Evolutionary conservation across 2,329 filamentous ascomycete species (phyloP), one percentile per base, ranked within the genome.

Genomic region (Aspergillus viridinutans): DNA sequence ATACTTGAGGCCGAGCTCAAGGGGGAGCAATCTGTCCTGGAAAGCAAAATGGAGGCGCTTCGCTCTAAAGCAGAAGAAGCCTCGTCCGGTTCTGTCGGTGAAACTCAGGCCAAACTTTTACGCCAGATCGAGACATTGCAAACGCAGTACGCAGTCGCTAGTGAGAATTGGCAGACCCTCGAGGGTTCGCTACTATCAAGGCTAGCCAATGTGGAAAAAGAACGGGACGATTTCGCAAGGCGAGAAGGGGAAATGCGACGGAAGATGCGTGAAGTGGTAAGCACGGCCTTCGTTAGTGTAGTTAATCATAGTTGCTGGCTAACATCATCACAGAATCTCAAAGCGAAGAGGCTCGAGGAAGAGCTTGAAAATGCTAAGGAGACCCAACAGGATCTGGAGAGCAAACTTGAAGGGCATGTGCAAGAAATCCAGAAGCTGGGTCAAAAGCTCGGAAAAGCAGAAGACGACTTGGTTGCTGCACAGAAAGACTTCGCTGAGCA

Each of bases 121-220:
- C 86, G 94, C 43, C 95, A 99, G 74, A 89, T 99, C 54, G 94
- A 99, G 77, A 97, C 90, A 0, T 77, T 99, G 40, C 94, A 99
- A 74, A 94, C 90, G 6, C 95, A 99, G 72, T 96, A 99, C 74
- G 87, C 92, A 0, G 87, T 95, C 54, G 94, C 94, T 1, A 94
- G 90, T 64, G 91, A 96, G 69, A 99, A 99, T 67, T 99, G 95
- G 94, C 92, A 97, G 70, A 90, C 92, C 0, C 95, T 99, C 60
- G 93, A 99, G 73, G 85, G 89, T 9, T 95, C 90, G 2, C 76
- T 99, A 32, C 83, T 93, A 52, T 85, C 90, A 23, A 85, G 92
- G 56, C 82, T 94, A 10, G 82, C 87, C 3, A 87, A 80, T 51
- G 79, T 97, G 9, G 94, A 99, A 72, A 94, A 89, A 70, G 95